Evolutionary conservation across 140 eudicot species (phyloP).

Genomic region (Cichorium intybus): DNA sequence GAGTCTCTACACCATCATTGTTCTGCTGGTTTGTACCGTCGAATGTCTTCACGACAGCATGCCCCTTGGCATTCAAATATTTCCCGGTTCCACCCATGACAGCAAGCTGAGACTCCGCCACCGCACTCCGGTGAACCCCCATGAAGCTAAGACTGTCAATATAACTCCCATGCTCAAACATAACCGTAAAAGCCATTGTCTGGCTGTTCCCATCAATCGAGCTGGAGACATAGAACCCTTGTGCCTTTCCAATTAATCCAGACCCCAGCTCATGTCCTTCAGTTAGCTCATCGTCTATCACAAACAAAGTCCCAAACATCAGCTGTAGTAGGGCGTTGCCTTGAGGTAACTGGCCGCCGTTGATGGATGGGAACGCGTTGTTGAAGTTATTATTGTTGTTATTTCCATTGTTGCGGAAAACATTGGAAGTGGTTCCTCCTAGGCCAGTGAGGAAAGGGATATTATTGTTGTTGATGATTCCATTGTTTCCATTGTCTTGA

Average conservation of each 20-base stretch:
- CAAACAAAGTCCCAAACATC: slow-evolving; percentile 78
- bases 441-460: slow-evolving; percentile 65
- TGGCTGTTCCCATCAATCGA: slow-evolving; percentile 60
- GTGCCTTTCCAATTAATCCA: slow-evolving; percentile 40
- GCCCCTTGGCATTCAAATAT: slow-evolving; percentile 67
- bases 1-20: slow-evolving; percentile 71
- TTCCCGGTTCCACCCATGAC: slow-evolving; percentile 80
- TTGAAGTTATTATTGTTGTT: slow-evolving; percentile 35
- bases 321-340: slow-evolving; percentile 55
- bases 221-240: slow-evolving; percentile 35
- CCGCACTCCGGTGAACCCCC: slow-evolving; percentile 59
- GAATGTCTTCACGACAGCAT: slow-evolving; percentile 43
- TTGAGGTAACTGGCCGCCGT: slow-evolving; percentile 46
- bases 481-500: slow-evolving; percentile 41
- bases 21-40: slow-evolving; percentile 38
- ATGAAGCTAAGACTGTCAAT: slow-evolving; percentile 52
- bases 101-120: slow-evolving; percentile 59
- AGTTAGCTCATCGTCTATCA: slow-evolving; percentile 65
- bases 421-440: slow-evolving; percentile 40
- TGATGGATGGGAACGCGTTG: slow-evolving; percentile 25
- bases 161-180: slow-evolving; percentile 50
- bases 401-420: slow-evolving; percentile 38
- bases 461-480: slow-evolving; percentile 57
- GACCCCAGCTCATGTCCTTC: slow-evolving; percentile 64
- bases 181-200: slow-evolving; percentile 65